These are phyloP conservation scores for Trichoderma sp. DNA, from an alignment of 2,329 filamentous ascomycete genomes.

Conservation along the genomic window DNA sequence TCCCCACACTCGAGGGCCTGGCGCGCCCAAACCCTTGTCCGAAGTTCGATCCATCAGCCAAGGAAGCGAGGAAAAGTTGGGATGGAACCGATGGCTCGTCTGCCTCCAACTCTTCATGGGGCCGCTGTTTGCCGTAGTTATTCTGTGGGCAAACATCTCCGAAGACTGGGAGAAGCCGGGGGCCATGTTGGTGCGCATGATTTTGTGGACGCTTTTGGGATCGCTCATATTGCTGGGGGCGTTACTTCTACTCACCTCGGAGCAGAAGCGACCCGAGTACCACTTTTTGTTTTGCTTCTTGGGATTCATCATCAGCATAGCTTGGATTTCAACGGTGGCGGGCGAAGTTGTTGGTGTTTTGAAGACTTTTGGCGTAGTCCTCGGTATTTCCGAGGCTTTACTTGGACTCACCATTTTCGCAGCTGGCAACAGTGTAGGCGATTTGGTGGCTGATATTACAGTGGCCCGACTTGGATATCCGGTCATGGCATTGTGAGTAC, in stretches of 20 bases:
- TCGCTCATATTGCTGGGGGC: slow-evolving; percentile 66
- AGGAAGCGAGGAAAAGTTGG: slow-evolving; percentile 43
- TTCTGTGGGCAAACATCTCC: slow-evolving; percentile 68
- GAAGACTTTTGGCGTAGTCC: slow-evolving; percentile 86
- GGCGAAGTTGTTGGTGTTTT: slow-evolving; percentile 93
- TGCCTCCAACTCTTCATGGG: slow-evolving; percentile 82
- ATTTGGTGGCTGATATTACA: slow-evolving; percentile 91
- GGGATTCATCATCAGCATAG: slow-evolving; percentile 86
- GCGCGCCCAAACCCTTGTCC: slow-evolving; percentile 33
- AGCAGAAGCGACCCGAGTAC: slow-evolving; percentile 65
- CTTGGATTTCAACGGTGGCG: slow-evolving; percentile 95
- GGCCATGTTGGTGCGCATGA: slow-evolving; percentile 52
- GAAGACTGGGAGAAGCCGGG: slow-evolving; percentile 56
- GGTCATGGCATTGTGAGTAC: slow-evolving; percentile 78
- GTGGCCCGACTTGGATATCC: slow-evolving; percentile 91
- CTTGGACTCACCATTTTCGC: slow-evolving; percentile 94
- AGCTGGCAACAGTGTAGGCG: slow-evolving; percentile 90
- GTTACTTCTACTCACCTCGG: slow-evolving; percentile 66
- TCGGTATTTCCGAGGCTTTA: slow-evolving; percentile 92
- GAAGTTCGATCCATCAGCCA: slow-evolving; percentile 34
- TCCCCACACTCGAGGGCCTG: neutral
- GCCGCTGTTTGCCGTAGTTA: slow-evolving; percentile 75
- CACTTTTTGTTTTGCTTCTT: slow-evolving; percentile 80
- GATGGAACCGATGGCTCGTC: slow-evolving; percentile 92
- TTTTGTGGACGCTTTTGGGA: slow-evolving; percentile 62